Percentiles rank a stretch among this genome's conserved stretches.
Evolutionary conservation across 139 green algal genomes (phyloP).

Genomic region (Nannochloris sp.): DNA sequence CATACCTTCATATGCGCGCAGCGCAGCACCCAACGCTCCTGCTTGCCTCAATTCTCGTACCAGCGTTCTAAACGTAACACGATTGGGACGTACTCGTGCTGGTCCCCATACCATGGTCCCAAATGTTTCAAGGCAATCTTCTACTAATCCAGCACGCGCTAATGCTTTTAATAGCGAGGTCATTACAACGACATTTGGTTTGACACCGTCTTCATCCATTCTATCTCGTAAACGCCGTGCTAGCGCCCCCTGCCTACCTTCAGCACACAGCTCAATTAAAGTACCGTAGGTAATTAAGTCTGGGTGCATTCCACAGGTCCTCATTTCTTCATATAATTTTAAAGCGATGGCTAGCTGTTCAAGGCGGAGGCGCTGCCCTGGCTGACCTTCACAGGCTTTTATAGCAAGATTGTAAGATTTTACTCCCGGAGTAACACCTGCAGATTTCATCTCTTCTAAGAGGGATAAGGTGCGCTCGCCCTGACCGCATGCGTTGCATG

Average conservation of each 20-base stretch:
- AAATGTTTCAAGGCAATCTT: constrained; percentile 38
- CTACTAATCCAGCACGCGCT: constrained; percentile 25
- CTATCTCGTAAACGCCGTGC: constrained; percentile 2
- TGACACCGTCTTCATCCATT: constrained; percentile 14
- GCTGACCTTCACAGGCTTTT: constrained; percentile 17
- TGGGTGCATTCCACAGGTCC: constrained; percentile 18
- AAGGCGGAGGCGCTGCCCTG: constrained; percentile 11
- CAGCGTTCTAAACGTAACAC: constrained; percentile 21
- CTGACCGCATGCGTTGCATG: constrained; percentile 21
- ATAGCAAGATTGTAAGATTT: constrained; percentile 32
- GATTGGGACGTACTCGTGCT: constrained; percentile 19
- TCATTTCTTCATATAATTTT: constrained; percentile 27
- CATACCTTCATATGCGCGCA: constrained; percentile 35
- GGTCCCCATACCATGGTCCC: constrained; percentile 30
- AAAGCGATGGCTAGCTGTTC: constrained; percentile 19
- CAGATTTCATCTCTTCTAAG: constrained; percentile 1
- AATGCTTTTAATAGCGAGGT: constrained; percentile 35
- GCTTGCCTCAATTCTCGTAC: constrained; percentile 19
- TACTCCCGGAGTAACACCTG: constrained; percentile 2
- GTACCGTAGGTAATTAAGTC: constrained; percentile 43
- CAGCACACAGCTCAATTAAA: constrained; percentile 31
- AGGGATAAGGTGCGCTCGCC: constrained; percentile 26
- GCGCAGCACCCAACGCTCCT: constrained; percentile 12
- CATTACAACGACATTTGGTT: constrained; percentile 14
- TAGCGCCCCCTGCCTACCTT: background rate